Base-by-base conservation (phyloP, 805 yeast species). In the Ogataea nitratoaversa region DNA sequence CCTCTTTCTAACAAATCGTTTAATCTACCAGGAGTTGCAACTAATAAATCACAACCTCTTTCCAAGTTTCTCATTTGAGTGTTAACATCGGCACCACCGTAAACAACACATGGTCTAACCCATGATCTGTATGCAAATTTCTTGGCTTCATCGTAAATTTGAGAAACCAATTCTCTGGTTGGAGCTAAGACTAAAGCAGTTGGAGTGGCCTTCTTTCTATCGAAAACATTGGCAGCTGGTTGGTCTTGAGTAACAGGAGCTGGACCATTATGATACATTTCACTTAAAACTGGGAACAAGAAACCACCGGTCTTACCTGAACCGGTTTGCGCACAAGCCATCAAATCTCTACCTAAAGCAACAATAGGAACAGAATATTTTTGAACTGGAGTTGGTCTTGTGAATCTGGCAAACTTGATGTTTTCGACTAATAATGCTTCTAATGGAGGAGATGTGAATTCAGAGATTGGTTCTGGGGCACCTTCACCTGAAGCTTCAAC, bases 221-320 rank as follows among this genome's bases (percentile, higher is more conserved):
- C 75, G 57, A 76, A 77, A 22, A 58, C 53, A 39, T 54, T 60
- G 42, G 67, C 72, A 38, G 79, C 74, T 8, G 42, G 32, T 43
- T 67, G 73, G 38, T 78, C 73, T 13, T 41, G 34, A 30, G 74
- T 68, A 32, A 66, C 60, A 43, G 77, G 72, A 43, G 86, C 74
- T 41, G 99, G 99, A 39, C 99, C 99, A 56, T 73, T 78, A 78
- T 71, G 71, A 83, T 93, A 46, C 95, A 85, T 71, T 29, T 89
- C 89, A 36, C 95, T 84, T 56, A 93, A 76, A 41, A 93, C 95
- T 49, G 99, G 99, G 85, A 93, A 93, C 63, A 93, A 74, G 78
- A 93, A 93, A 53, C 99, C 99, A 77, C 98, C 99, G 62, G 99
- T 93, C 74, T 93, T 93, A 79, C 99, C 99, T 44, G 98, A 90